Evolutionary conservation across 305 asterid genomes (phyloP).

Genomic region (Fraxinus baroniana): DNA sequence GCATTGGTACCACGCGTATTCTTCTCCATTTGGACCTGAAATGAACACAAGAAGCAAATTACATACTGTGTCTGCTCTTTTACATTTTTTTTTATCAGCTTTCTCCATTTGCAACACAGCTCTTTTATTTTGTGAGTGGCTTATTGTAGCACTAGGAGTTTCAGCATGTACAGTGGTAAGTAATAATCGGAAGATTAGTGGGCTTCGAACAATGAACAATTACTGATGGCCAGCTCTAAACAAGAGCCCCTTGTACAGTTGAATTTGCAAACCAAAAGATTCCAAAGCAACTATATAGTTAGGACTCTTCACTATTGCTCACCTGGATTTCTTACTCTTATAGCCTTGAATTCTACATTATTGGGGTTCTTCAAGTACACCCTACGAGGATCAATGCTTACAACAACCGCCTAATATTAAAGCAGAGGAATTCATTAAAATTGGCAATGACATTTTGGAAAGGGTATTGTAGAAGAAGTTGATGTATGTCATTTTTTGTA

Average conservation of each 20-base stretch:
- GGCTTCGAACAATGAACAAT: background rate
- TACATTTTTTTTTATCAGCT: too few relatives aligned
- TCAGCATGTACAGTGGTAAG: background rate
- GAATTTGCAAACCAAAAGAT: background rate
- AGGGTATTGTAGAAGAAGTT: background rate
- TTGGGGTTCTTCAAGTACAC: constrained; percentile 68
- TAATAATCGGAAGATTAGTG: background rate
- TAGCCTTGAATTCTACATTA: constrained; percentile 66
- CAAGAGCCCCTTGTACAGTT: background rate
- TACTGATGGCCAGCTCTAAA: background rate
- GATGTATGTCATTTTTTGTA: background rate
- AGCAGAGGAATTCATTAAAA: constrained; percentile 14
- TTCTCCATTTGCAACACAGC: too few relatives aligned
- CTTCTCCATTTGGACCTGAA: constrained; percentile 78
- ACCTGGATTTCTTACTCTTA: constrained; percentile 75
- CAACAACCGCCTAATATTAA: constrained; percentile 78
- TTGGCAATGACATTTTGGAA: background rate
- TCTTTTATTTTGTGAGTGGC: background rate
- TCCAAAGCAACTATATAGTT: background rate
- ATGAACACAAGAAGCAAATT: constrained; percentile 14
- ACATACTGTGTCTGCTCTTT: background rate
- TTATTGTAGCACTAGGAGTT: background rate
- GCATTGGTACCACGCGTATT: constrained; percentile 77
- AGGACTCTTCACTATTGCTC: constrained; percentile 7
- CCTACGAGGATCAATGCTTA: constrained; percentile 93